Percentiles rank a stretch among this genome's conserved stretches.
phyloP scores from a whole-genome alignment of 306 rosid genomes.

The Ormosia semicastrata region DNA sequence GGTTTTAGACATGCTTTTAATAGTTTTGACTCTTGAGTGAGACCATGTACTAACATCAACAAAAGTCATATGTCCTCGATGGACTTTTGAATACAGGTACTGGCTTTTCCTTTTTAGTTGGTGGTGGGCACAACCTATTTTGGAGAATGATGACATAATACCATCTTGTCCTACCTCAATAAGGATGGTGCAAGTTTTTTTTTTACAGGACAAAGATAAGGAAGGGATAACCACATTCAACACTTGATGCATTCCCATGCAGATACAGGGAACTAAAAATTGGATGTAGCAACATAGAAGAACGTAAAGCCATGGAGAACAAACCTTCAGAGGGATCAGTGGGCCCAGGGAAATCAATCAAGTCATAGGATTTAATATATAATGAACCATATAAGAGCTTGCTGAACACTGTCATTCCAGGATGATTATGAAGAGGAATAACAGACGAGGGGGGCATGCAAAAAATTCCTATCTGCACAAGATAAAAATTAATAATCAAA shows the following conservation, averaged over 20 bases:
- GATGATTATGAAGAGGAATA: slow-evolving; percentile 95
- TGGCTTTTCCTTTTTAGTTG: not conserved
- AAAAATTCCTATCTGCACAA: slow-evolving; percentile 88
- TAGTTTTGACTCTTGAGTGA: not conserved
- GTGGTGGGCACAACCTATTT: not conserved
- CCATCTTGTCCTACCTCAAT: slow-evolving; percentile 3
- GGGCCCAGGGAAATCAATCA: slow-evolving; percentile 69
- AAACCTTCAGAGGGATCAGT: slow-evolving; percentile 65
- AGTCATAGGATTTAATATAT: slow-evolving; percentile 82
- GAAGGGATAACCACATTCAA: not conserved
- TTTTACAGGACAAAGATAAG: not conserved
- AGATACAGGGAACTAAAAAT: slow-evolving; percentile 10
- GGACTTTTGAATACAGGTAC: not conserved
- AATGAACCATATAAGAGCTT: slow-evolving; percentile 90
- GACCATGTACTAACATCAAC: not conserved
- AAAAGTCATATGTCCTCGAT: not conserved
- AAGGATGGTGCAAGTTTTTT: not conserved
- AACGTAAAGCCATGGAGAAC: slow-evolving; percentile 25
- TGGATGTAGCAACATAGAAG: not conserved
- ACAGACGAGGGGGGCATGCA: slow-evolving; percentile 91
- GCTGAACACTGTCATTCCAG: slow-evolving; percentile 97
- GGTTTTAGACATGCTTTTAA: not conserved
- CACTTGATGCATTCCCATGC: not conserved
- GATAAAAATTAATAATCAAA: not conserved
- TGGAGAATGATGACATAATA: not conserved